These are phyloP conservation scores for Trichophyton simii DNA, from an alignment of 2,329 filamentous ascomycete species.

Conservation along the genomic window DNA sequence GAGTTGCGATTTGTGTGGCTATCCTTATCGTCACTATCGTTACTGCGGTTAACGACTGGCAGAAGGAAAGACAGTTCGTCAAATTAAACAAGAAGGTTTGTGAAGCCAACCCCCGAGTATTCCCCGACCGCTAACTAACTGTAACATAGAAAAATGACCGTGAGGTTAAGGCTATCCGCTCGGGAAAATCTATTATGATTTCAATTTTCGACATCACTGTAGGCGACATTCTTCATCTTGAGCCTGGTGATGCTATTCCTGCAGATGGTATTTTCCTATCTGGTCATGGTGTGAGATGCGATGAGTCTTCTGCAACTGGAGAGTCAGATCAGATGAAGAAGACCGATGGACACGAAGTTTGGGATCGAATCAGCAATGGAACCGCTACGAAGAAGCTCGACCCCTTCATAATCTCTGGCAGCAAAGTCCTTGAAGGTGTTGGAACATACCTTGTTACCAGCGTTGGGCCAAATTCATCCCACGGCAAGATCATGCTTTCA, in stretches of 20 bases:
- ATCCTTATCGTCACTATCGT: slow-evolving; percentile 53
- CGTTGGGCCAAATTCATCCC: slow-evolving; percentile 59
- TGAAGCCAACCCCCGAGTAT: not conserved
- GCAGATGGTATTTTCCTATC: slow-evolving; percentile 58
- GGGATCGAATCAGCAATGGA: slow-evolving; percentile 42
- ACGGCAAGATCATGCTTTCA: slow-evolving; percentile 63
- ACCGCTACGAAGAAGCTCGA: slow-evolving; percentile 46
- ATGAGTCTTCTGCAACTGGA: slow-evolving; percentile 61
- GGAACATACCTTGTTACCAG: slow-evolving; percentile 64
- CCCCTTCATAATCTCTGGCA: slow-evolving; percentile 68
- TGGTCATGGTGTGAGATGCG: slow-evolving; percentile 55
- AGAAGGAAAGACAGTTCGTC: slow-evolving; percentile 54
- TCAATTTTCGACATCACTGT: slow-evolving; percentile 56
- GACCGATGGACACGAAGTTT: slow-evolving; percentile 47
- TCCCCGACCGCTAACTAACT: slow-evolving; percentile 6
- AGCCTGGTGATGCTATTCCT: slow-evolving; percentile 57
- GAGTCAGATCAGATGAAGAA: slow-evolving; percentile 64
- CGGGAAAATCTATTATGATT: slow-evolving; percentile 51
- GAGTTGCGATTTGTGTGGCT: slow-evolving; percentile 53
- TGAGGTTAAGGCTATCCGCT: slow-evolving; percentile 54
- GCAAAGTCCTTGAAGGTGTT: slow-evolving; percentile 63
- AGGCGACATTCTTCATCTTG: slow-evolving; percentile 56
- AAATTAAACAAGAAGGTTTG: slow-evolving; percentile 43
- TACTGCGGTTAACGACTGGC: slow-evolving; percentile 53
- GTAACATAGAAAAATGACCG: slow-evolving; percentile 48